Base-by-base conservation (phyloP, 2,329 filamentous ascomycete species). In the Xylariaceae sp. region DNA sequence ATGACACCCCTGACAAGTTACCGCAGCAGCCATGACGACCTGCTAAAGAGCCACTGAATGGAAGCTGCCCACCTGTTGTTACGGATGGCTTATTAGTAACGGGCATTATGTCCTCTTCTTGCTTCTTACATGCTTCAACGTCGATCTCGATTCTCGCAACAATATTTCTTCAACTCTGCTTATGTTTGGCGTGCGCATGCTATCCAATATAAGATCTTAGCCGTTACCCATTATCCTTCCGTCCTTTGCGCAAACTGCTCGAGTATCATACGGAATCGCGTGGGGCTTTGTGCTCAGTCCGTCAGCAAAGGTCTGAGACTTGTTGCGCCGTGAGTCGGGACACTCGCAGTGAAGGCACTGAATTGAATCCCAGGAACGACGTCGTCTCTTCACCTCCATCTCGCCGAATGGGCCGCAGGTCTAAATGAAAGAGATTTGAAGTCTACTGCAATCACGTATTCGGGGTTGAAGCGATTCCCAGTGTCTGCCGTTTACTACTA, bases 271-370 rank as follows among this genome's bases (percentile, higher is more conserved):
- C 23, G 23, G 4, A 30, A 30, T 15, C 35, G 55, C 50, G 58
- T 60, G 65, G 66, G 66, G 65, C 65, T 62, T 60, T 60, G 67
- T 64, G 68, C 66, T 68, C 67, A 53, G 57, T 67, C 54, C 64
- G 45, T 62, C 61, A 62, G 53, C 9, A 50, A n/a, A 50, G 49
- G 53, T 61, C 48, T 50, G 59, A 62, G 63, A 56, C 61, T 51
- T 59, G 23, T 30, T 30, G 56, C 61, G 62, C 61, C 57, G 56
- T 60, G 37, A 30, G 23, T 30, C 23, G 23, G 23, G 23, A 30
- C 23, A 30, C 23, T 30, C 23, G 23, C 23, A 30, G 23, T 5
- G 5, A 30, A 30, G 23, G 23, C 23, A 30, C 30, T n/a, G 35
- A 58, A n/a, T 57, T 62, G 23, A 58, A 57, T 60, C 23, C 23